Base-by-base conservation (phyloP, 306 rosid species). In the Lathyrus oleraceus region DNA sequence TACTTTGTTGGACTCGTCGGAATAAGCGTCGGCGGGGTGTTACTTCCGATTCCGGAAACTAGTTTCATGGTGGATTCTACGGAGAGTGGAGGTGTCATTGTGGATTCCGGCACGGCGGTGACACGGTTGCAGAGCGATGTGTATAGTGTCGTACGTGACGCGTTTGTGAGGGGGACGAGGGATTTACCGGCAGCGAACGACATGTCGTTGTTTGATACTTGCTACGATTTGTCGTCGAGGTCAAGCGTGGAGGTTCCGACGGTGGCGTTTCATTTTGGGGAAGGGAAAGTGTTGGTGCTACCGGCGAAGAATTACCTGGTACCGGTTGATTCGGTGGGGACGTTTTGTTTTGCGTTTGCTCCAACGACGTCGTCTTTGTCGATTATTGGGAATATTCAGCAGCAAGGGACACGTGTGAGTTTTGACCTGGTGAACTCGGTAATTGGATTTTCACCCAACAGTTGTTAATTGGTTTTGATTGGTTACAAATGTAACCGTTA, bases 61-160 rank as follows among this genome's bases (percentile, higher is more conserved):
- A 66, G 78, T 6, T 93, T 93, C 16, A 17, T 51, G 19, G 72
- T 86, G 3, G 90, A 84, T 53, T 32, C 44, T 2, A 11, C 25
- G 11, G 96, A 96, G 0, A 75, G 60, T 36, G 96, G 98, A 1
- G 96, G 98, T 0, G 73, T 90, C 1, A 93, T 93, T 6, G 66
- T 93, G 14, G 96, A 93, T 58, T 92, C 98, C 47, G 98, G 98
- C n/a, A 92, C 98, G 77, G 96, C 96, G 35, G 93, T 92, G 67
- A 92, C 93, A 11, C 75, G 98, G 82, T 62, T 92, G 59, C 83
- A 76, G 79, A 80, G 74, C 12, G 91, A 78, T 45, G 79, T 79
- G 5, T 92, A 92, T 76, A 75, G 11, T 1, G 0, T 21, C 6
- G 77, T 92, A 5, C 84, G 96, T 0, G 87, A 86, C 30, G 86